Base-by-base conservation (phyloP, 164 flowering plant species). In the Annona squamosa region DNA sequence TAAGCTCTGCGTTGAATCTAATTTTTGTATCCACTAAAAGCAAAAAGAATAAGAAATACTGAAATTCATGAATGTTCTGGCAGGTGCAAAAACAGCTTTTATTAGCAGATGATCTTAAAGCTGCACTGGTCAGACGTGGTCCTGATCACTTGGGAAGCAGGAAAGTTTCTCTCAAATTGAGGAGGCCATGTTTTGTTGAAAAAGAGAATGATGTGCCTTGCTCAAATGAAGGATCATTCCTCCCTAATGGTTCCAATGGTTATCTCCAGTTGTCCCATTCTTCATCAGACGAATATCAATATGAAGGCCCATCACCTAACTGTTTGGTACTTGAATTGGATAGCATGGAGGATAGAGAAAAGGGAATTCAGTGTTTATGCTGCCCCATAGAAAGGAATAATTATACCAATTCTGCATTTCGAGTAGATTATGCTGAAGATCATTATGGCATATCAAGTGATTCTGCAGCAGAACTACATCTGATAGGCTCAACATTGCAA, bases 401-500 rank as follows among this genome's bases (percentile, higher is more conserved):
- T 67, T 71, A 69, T 64, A 63, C 44, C 41, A 19, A 19, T 63
- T 68, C 73, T 72, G 44, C 42, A 19, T 67, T 44, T 72, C 82
- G 73, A 72, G 74, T 78, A 71, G 68, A 69, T 42, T 43, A 7
- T 45, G 19, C 46, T 7, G 72, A 65, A 71, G 78, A 68, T 63
- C 69, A 68, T 72, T 71, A 74, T 69, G 67, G 68, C 68, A 26
- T 19, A 61, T 57, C 2, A 26, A 57, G 42, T 16, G 67, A 76
- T 2, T 71, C 73, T 69, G 72, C 72, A 19, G 89, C 79, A 12
- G 86, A 87, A 66, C 64, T 96, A 79, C 80, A 77, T 64, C 91
- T 96, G 73, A 65, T 96, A 77, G 99, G 99, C 45, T 87, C 99
- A 52, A 86, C 88, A 3, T 79, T 96, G 79, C 99, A 96, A 68